Base-by-base conservation (phyloP, 2,329 filamentous ascomycete species). In the Macrophomina pseudophaseolina region DNA sequence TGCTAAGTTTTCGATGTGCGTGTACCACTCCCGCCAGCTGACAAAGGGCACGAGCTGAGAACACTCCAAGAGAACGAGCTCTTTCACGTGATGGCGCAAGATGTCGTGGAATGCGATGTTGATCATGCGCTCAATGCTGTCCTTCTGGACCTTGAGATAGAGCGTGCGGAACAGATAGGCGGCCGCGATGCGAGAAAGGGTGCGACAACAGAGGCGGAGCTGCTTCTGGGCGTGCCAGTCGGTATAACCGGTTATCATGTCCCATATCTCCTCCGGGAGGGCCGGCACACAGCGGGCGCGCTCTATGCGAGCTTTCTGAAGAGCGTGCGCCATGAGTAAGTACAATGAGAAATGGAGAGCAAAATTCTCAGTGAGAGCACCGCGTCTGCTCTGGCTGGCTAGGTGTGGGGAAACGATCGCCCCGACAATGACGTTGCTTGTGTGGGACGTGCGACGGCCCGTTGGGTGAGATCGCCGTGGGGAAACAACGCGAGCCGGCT, bases 231-330 rank as follows among this genome's bases (percentile, higher is more conserved):
- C 56, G 16, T 12, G 18, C 14, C 4, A n/a, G 14, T 32, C 40
- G 56, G 56, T 46, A 23, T 46, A 59, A n/a, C 40, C 40, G 30
- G 56, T 46, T 30, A 59, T 48, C 56, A 59, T 59, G 56, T 59
- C 56, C 56, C 56, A 59, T 11, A 59, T 59, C 42, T 59, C 56
- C 56, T 59, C 56, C 18, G 56, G 56, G n/a, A 59, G 56, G 11
- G 40, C 9, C 6, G 56, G 56, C 3, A 59, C 56, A 28, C 56
- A 18, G 35, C 28, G 40, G 14, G 38, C 28, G 54, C 54, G 53
- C 33, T 23, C 33, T 5, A 35, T 18, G 53, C 38, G 53, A 5
- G 35, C 16, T n/a, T 23, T 9, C 7, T 44, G 28, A 16, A 23
- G 12, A 44, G 11, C 16, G 7, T 33, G 56, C 56, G 40, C 40